Evolutionary conservation across 352 stramenopile genomes (phyloP).

Genomic region (Heterotrichella gracilis): DNA sequence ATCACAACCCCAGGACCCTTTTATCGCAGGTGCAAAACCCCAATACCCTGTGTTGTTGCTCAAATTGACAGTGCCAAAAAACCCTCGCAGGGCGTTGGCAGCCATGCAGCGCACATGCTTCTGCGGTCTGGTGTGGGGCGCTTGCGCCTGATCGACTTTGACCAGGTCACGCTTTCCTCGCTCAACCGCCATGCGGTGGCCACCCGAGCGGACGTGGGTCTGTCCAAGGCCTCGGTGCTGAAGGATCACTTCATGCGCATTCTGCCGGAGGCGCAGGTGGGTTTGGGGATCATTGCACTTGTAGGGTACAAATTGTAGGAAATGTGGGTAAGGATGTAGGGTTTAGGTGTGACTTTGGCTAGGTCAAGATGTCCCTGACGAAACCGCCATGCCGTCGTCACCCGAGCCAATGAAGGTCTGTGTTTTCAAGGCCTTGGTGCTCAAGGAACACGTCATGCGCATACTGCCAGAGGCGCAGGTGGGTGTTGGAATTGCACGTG

Average conservation of each 20-base stretch:
- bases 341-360: not conserved
- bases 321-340: not conserved
- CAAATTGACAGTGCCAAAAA: too few relatives aligned
- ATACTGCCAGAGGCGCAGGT: too few relatives aligned
- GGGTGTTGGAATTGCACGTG: too few relatives aligned
- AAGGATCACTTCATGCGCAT: conserved; percentile 33
- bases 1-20: too few relatives aligned
- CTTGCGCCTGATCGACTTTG: conserved; percentile 90
- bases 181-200: conserved; percentile 89
- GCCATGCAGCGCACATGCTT: conserved; percentile 79
- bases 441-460: too few relatives aligned
- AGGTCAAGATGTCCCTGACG: not conserved
- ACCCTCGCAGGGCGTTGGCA: too few relatives aligned
- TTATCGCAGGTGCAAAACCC: too few relatives aligned
- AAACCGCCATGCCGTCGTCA: too few relatives aligned
- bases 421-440: too few relatives aligned
- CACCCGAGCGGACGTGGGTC: conserved; percentile 66
- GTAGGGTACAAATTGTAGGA: conserved; percentile 12
- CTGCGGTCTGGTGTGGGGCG: conserved; percentile 59
- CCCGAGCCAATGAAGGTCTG: too few relatives aligned
- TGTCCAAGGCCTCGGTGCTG: conserved; percentile 52
- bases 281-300: not conserved
- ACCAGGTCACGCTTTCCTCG: conserved; percentile 88
- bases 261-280: conserved; percentile 15
- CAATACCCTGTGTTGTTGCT: too few relatives aligned